A percentile compares a stretch with the other conserved stretches of the same genome.
phyloP scores from a whole-genome alignment of 257 asterid genomes.

The Marsdenia floribunda region DNA sequence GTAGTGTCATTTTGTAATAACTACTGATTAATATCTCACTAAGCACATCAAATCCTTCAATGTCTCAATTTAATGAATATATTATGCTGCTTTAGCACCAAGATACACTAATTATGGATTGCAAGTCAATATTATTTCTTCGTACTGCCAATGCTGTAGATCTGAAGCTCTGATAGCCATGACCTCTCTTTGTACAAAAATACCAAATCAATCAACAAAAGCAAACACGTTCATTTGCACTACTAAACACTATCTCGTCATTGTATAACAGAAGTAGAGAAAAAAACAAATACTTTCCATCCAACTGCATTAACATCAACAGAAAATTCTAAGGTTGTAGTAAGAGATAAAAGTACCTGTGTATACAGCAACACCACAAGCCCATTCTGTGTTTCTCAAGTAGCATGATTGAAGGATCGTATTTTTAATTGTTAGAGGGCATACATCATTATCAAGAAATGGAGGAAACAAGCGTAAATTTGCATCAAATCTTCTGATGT shows the following conservation, averaged over 20 bases:
- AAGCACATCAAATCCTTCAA: neutral
- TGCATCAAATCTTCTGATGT: conserved; percentile 92
- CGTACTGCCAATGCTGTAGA: neutral
- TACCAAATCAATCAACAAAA: neutral
- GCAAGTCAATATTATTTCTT: neutral
- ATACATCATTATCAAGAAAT: conserved; percentile 88
- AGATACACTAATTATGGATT: neutral
- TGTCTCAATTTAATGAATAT: neutral
- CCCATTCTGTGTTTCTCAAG: conserved; percentile 98
- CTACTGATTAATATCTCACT: neutral
- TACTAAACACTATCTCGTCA: neutral
- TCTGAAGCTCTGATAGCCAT: neutral
- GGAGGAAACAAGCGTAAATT: conserved; percentile 96
- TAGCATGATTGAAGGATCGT: conserved; percentile 95
- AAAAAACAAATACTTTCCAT: neutral
- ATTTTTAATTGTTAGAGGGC: conserved; percentile 87
- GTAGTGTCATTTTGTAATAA: neutral
- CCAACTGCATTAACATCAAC: neutral
- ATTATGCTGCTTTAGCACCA: neutral
- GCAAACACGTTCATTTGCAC: neutral
- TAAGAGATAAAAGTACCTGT: conserved; percentile 57
- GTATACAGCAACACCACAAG: conserved; percentile 97
- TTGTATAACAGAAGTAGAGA: neutral
- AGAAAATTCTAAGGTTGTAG: neutral
- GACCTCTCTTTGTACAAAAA: neutral